phyloP scores from a whole-genome alignment of 2,329 filamentous ascomycete genomes.

The Cladophialophora carrionii region DNA sequence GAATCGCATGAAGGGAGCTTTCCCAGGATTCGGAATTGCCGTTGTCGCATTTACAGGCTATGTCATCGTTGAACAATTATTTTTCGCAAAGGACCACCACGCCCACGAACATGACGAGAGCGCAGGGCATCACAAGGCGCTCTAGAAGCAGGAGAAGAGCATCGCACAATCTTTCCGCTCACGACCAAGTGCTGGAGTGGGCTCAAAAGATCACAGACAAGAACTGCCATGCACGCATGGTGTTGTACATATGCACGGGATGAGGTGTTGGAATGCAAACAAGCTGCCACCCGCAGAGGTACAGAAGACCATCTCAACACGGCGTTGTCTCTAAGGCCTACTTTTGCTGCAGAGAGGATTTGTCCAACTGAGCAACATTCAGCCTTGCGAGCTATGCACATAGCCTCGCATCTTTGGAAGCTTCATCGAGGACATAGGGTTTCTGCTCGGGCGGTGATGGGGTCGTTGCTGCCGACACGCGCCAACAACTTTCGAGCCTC shows the following conservation, averaged over 20 bases:
- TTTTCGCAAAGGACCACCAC: conserved; percentile 69
- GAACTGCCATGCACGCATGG: conserved; percentile 6
- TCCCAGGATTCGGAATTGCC: conserved; percentile 91
- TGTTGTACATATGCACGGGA: conserved; percentile 27
- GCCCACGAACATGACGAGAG: conserved; percentile 62
- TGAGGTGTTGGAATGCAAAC: background rate
- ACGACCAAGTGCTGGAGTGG: conserved; percentile 38
- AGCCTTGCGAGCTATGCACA: conserved; percentile 15
- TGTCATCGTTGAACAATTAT: conserved; percentile 85
- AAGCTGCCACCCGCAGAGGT: background rate
- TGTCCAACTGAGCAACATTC: background rate
- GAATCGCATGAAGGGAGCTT: conserved; percentile 83
- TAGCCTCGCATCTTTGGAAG: conserved; percentile 5
- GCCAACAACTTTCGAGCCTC: background rate
- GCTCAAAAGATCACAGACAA: conserved; percentile 19
- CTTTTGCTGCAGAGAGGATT: background rate
- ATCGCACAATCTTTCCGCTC: conserved; percentile 16
- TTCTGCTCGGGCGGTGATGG: background rate
- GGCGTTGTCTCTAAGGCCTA: background rate
- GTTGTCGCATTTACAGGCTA: conserved; percentile 89
- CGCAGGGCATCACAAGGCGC: conserved; percentile 38
- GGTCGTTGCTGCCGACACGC: background rate
- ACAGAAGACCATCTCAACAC: background rate
- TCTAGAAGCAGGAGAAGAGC: conserved; percentile 1
- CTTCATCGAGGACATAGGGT: conserved; percentile 5